A percentile compares a stretch with the other conserved stretches of the same genome.
Conservation (phyloP, 2,329 filamentous ascomycete genomes). For the Penicillium sp. region DNA sequence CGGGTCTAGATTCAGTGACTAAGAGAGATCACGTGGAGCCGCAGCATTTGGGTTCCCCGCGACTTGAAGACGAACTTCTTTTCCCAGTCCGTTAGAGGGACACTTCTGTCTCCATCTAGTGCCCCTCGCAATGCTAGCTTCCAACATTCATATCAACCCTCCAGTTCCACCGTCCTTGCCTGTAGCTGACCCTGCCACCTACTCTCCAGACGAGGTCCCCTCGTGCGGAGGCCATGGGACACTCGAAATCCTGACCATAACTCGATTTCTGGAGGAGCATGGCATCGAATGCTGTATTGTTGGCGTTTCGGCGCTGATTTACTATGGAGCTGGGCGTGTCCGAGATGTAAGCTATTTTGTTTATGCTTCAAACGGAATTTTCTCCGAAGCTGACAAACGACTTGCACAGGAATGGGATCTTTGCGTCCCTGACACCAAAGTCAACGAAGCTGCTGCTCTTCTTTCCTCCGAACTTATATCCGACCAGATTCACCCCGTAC, state of each 20-base stretch:
- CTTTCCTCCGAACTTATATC: slow-evolving; percentile 30
- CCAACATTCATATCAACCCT: slow-evolving; percentile 25
- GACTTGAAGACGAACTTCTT: slow-evolving; percentile 9
- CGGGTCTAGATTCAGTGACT: slow-evolving; percentile 26
- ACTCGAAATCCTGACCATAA: slow-evolving; percentile 37
- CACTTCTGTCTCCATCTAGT: slow-evolving; percentile 8
- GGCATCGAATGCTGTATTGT: slow-evolving; percentile 39
- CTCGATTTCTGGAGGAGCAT: slow-evolving; percentile 35
- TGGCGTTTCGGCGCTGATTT: slow-evolving; percentile 37
- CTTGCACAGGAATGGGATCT: slow-evolving; percentile 37
- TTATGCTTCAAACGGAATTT: neutral
- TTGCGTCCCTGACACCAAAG: slow-evolving; percentile 33
- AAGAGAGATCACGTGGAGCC: slow-evolving; percentile 26
- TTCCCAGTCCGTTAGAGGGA: slow-evolving; percentile 6
- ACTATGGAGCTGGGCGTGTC: slow-evolving; percentile 36
- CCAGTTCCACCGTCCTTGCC: slow-evolving; percentile 22
- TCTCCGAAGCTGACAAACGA: slow-evolving; percentile 7
- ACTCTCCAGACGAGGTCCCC: slow-evolving; percentile 29
- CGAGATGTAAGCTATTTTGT: slow-evolving; percentile 30
- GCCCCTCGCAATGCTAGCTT: slow-evolving; percentile 25
- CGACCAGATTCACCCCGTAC: slow-evolving; percentile 29
- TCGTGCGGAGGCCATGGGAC: slow-evolving; percentile 35
- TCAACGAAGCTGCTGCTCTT: slow-evolving; percentile 32
- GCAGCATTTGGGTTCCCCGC: slow-evolving; percentile 26
- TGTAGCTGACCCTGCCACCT: slow-evolving; percentile 23